Evolutionary conservation across 1,139 yeast species (phyloP), one percentile per base, ranked within the genome.

Genomic region (Saccharomyces hybrid): DNA sequence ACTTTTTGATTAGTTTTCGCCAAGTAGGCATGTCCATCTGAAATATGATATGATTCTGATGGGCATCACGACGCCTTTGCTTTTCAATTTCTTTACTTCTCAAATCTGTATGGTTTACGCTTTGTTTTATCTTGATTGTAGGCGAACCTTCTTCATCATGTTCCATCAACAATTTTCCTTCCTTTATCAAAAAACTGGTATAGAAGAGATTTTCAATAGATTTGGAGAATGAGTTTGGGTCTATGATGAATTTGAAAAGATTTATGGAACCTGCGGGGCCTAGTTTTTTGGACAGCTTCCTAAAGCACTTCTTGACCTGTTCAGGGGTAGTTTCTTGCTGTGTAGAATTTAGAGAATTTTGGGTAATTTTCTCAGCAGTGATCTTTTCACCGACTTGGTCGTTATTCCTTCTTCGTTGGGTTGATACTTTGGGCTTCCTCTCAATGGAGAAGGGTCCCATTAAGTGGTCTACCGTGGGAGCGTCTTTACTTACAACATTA

Each of bases 171-270:
- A 89, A 70, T 61, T 77, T 80, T 1, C 88, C 91, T 63, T 88
- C 95, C 63, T 84, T 81, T 4, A 89, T 79, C 51, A 91, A 73
- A 65, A 90, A 90, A 67, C 96, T 86, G 1, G 88, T 78, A 65
- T 84, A 87, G 65, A 90, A 91, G 61, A 91, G 72, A 65, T 88
- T 89, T 66, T 91, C 97, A 4, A 90, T 82, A 3, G 93, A 80
- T 65, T 86, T 91, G 1, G 86, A 77, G 70, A 86, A 91, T 5
- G 93, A 84, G 7, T 71, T 55, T 0, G 97, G 97, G 65, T 91
- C 83, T 42, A 90, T 75, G 56, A 88, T 79, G 62, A 87, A 84
- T 57, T 77, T 74, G 65, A 81, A 87, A 53, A 89, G 73, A 56
- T 82, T 82, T 8, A 89, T 75, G 1, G 77, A 78, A 7, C 67